Base-by-base conservation (phyloP, 2,329 filamentous ascomycete species). In the Cercospora zeae-maydis region DNA sequence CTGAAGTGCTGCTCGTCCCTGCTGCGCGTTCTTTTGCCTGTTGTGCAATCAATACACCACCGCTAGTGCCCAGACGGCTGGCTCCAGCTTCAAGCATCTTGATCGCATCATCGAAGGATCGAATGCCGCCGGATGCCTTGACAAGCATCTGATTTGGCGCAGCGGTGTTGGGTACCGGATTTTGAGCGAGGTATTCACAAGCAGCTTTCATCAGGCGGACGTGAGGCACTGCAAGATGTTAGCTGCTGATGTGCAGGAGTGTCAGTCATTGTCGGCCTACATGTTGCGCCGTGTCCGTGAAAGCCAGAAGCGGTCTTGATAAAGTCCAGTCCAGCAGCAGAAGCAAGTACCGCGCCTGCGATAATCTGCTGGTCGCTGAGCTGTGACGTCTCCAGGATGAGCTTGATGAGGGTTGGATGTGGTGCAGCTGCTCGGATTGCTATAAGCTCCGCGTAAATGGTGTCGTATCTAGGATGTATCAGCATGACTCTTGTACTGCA, bases 291-390 rank as follows among this genome's bases (percentile, higher is more conserved):
- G 0, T 77, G 75, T 0, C 84, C 84, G 55, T 81, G 79, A 72
- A 86, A 86, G 1, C 85, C 85, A 1, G 85, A 87, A 31, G 80
- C 82, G 0, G 85, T 87, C 75, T 87, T 87, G 64, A 87, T 81
- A 65, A 80, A 87, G 67, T 86, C 83, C 53, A 83, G 82, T 4
- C 79, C 79, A 1, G 84, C 83, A 34, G 80, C 76, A 14, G 79
- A 80, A 1, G 82, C 80, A 42, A 87, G 76, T 21, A 81, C 77
- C 16, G 79, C 80, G 0, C 79, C 84, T 1, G 83, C 83, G 34
- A 86, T 78, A 59, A 86, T 81, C 65, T 86, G 78, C 4, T 76
- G 69, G 4, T 71, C 65, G 2, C 70, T 72, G 16, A 87, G 76
- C 69, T 84, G 80, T 0, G 81, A 82, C 7, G 84, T 85, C 71